These are phyloP conservation scores for Suhomyces taliae DNA, from an alignment of 1,139 yeast species.

Conservation along the genomic window DNA sequence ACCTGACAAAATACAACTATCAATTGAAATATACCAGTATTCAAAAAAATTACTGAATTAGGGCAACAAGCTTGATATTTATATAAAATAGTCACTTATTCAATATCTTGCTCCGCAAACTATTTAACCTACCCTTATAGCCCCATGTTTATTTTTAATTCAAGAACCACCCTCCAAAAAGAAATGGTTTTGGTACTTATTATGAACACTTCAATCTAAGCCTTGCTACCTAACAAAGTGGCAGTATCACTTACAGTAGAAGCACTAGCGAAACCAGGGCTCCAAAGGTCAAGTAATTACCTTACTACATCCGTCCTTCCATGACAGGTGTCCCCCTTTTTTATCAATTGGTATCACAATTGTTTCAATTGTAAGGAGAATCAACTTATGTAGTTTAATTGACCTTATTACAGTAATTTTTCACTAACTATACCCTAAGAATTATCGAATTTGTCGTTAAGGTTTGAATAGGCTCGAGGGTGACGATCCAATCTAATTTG, in stretches of 20 bases:
- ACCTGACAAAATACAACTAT: background rate
- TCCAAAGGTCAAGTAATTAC: background rate
- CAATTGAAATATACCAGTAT: background rate
- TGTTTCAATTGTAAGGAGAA: too few relatives aligned
- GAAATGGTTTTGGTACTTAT: background rate
- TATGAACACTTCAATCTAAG: slow-evolving; percentile 1
- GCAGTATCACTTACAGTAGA: slow-evolving; percentile 2
- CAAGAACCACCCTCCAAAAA: slow-evolving; percentile 1
- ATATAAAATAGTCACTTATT: slow-evolving; percentile 1
- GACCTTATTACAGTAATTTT: background rate
- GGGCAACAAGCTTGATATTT: slow-evolving; percentile 8
- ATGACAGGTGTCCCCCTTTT: background rate
- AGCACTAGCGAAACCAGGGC: background rate
- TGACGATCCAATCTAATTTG: too few relatives aligned
- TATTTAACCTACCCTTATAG: background rate
- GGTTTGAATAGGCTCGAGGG: too few relatives aligned
- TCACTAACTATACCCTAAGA: background rate
- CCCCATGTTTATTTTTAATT: slow-evolving; percentile 2
- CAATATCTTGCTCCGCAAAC: background rate
- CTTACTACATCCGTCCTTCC: background rate
- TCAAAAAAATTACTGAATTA: slow-evolving; percentile 5
- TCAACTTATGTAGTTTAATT: too few relatives aligned
- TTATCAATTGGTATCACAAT: too few relatives aligned
- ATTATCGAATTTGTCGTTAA: too few relatives aligned
- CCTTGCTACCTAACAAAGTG: slow-evolving; percentile 2